Evolutionary conservation across 495 filamentous ascomycete genomes (phyloP).

Genomic region (Bathelium albidoporum): DNA sequence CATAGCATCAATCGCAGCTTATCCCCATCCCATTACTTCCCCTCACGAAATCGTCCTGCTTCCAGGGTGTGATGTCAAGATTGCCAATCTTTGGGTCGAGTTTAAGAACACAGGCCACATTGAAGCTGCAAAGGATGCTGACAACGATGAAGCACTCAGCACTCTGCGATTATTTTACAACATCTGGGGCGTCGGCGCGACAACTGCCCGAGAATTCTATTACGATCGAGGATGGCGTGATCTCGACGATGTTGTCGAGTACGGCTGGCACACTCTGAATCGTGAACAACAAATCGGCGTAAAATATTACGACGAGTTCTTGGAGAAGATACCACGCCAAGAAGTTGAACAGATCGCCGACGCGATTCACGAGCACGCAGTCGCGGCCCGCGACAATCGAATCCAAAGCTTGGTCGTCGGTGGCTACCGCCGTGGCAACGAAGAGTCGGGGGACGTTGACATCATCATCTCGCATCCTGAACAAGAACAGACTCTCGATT

Average conservation of each 20-base stretch:
- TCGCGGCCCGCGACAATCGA: conserved; percentile 36
- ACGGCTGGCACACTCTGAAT: conserved; percentile 64
- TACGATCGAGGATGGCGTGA: conserved; percentile 62
- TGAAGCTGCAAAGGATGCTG: conserved; percentile 51
- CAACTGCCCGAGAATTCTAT: conserved; percentile 75
- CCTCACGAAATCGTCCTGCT: conserved; percentile 55
- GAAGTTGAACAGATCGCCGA: conserved; percentile 64
- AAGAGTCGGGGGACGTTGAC: conserved; percentile 68
- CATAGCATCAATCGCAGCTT: conserved; percentile 75
- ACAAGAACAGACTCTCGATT: conserved; percentile 48
- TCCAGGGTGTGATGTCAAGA: conserved; percentile 75
- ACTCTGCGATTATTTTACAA: conserved; percentile 60
- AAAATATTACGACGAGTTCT: conserved; percentile 91
- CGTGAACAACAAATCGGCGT: conserved; percentile 87
- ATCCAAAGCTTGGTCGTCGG: conserved; percentile 71
- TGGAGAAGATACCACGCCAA: conserved; percentile 52
- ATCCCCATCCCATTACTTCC: conserved; percentile 52
- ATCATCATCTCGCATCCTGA: conserved; percentile 74
- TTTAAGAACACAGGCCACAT: conserved; percentile 54
- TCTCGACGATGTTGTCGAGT: conserved; percentile 75
- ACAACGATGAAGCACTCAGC: conserved; percentile 51
- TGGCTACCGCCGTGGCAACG: conserved; percentile 76
- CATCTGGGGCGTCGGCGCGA: conserved; percentile 86
- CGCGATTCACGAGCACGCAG: conserved; percentile 54
- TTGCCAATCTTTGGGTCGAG: conserved; percentile 67